A percentile compares a stretch with the other conserved stretches of the same genome.
These are phyloP conservation scores for Tylopilus vinaceipallidus DNA, from an alignment of 768 basidiomycete genomes.

Conservation along the genomic window DNA sequence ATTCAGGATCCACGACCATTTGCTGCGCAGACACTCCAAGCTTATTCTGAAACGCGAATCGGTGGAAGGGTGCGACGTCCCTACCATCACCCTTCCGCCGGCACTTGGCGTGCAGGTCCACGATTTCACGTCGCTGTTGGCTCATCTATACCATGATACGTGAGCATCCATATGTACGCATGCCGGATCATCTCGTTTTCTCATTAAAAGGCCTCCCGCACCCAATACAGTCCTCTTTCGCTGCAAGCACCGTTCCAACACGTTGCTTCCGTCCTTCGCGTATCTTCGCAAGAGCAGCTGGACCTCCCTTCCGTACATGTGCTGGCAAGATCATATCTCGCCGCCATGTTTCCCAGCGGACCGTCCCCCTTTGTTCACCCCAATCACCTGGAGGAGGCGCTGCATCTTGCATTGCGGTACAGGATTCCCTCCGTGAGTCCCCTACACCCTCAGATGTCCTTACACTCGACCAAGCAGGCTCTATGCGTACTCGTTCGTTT, in stretches of 20 bases:
- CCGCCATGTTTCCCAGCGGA: constrained; percentile 47
- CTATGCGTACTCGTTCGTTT: not conserved
- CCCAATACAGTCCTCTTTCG: constrained; percentile 47
- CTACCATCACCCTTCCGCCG: constrained; percentile 34
- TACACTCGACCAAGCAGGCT: no score
- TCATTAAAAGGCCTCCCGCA: not conserved
- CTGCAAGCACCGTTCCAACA: constrained; percentile 42
- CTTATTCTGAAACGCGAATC: constrained; percentile 1
- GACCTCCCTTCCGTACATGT: constrained; percentile 55
- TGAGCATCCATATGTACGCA: constrained; percentile 44
- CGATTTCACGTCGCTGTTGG: constrained; percentile 58
- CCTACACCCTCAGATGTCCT: no score
- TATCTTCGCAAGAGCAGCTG: constrained; percentile 53
- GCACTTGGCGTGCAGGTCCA: constrained; percentile 36
- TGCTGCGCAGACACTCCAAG: constrained; percentile 53
- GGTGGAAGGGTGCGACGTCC: constrained; percentile 5
- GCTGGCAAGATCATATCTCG: constrained; percentile 42
- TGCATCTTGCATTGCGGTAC: constrained; percentile 50
- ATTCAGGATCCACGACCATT: constrained; percentile 57
- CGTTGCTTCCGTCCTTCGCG: constrained; percentile 54
- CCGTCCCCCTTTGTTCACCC: constrained; percentile 43
- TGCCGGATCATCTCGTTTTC: not conserved
- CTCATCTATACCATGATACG: constrained; percentile 67
- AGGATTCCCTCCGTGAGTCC: constrained; percentile 48
- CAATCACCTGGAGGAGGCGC: constrained; percentile 49